phyloP scores from a whole-genome alignment of 1,284 basidiomycete species.

The Ganoderma leucocontextum region DNA sequence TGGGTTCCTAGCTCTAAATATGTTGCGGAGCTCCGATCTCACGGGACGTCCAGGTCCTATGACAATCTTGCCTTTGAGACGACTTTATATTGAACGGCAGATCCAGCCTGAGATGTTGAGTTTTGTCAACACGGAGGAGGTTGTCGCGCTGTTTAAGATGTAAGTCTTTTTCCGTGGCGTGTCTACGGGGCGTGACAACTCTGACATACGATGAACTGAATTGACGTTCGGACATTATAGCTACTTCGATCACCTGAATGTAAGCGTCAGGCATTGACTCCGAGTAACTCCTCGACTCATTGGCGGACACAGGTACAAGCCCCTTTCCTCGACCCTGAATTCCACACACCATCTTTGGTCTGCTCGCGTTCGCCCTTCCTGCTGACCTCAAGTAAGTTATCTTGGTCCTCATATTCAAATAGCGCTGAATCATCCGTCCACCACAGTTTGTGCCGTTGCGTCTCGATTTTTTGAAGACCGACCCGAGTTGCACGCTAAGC shows the following conservation, averaged over 20 bases:
- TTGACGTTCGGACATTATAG: slow-evolving; percentile 47
- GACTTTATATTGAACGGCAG: slow-evolving; percentile 90
- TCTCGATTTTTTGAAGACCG: slow-evolving; percentile 89
- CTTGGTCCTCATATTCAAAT: slow-evolving; percentile 14
- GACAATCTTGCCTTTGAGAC: slow-evolving; percentile 85
- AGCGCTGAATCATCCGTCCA: slow-evolving; percentile 20
- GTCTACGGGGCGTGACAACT: slow-evolving; percentile 7
- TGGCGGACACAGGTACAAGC: slow-evolving; percentile 64
- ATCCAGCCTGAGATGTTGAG: slow-evolving; percentile 90
- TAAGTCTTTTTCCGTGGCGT: slow-evolving; percentile 46
- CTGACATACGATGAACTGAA: slow-evolving; percentile 20
- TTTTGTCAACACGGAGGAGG: slow-evolving; percentile 85
- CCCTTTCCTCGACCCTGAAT: slow-evolving; percentile 81
- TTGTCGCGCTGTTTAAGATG: slow-evolving; percentile 92
- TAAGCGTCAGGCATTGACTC: slow-evolving; percentile 45
- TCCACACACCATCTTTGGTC: slow-evolving; percentile 92
- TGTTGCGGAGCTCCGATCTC: slow-evolving; percentile 26
- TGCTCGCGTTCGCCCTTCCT: slow-evolving; percentile 93
- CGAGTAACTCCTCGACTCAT: slow-evolving; percentile 28
- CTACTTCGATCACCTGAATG: slow-evolving; percentile 82
- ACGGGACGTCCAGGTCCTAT: slow-evolving; percentile 68
- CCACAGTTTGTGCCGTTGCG: slow-evolving; percentile 89
- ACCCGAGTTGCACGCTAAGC: slow-evolving; percentile 83
- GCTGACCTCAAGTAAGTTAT: slow-evolving; percentile 84
- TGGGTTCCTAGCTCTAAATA: slow-evolving; percentile 23